phyloP scores from a whole-genome alignment of 331 rosid species.

The Rhamnella rubrinervis region DNA sequence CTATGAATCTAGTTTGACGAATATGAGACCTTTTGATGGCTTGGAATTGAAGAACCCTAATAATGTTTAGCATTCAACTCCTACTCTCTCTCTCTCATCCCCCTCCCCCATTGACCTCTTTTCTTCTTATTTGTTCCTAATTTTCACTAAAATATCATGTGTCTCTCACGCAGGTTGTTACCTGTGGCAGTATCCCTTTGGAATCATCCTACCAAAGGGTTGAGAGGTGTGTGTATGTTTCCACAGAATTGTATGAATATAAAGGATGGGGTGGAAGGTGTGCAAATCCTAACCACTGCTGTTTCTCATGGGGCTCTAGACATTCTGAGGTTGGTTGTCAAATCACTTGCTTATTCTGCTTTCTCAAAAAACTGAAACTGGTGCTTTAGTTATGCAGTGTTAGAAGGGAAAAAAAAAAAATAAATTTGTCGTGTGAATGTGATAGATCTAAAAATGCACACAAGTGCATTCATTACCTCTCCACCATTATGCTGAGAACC shows the following conservation, averaged over 20 bases:
- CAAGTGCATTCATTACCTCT: too few relatives aligned
- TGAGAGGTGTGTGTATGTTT: slow-evolving; percentile 82
- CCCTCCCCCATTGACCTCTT: too few relatives aligned
- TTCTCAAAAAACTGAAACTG: neutral
- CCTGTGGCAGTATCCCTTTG: slow-evolving; percentile 97
- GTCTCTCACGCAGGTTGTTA: slow-evolving; percentile 69
- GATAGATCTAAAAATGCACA: too few relatives aligned
- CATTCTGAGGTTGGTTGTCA: slow-evolving; percentile 74
- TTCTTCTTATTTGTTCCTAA: neutral
- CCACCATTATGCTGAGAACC: neutral
- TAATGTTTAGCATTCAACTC: too few relatives aligned
- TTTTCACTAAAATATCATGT: neutral
- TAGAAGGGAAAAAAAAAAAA: too few relatives aligned
- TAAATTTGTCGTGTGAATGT: too few relatives aligned
- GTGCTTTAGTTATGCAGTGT: neutral
- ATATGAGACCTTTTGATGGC: too few relatives aligned
- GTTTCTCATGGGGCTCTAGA: slow-evolving; percentile 81
- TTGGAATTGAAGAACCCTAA: too few relatives aligned
- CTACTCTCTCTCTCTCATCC: too few relatives aligned
- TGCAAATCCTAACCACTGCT: slow-evolving; percentile 68
- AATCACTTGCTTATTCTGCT: neutral
- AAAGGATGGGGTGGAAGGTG: slow-evolving; percentile 81
- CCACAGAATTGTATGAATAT: slow-evolving; percentile 77
- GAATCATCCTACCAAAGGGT: slow-evolving; percentile 90
- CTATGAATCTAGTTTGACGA: too few relatives aligned